These are phyloP conservation scores for Lathyrus aphaca DNA, from an alignment of 306 rosid species.

Conservation along the genomic window DNA sequence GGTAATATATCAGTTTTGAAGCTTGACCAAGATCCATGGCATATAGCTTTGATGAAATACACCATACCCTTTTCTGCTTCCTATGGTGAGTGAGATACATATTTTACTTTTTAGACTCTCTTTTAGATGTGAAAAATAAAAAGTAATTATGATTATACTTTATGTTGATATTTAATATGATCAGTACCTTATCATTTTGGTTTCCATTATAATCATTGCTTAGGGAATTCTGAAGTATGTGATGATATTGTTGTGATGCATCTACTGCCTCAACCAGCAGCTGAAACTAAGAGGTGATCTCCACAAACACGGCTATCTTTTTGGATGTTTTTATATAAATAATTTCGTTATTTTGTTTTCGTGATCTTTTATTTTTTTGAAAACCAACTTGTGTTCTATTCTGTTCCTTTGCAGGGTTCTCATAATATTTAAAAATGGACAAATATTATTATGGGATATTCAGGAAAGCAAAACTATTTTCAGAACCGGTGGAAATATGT, in stretches of 20 bases:
- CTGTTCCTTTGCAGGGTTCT: constrained; percentile 66
- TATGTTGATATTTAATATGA: neutral
- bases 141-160: neutral
- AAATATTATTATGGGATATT: constrained; percentile 71
- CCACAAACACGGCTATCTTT: constrained; percentile 25
- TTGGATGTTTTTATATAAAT: neutral
- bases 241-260: constrained; percentile 55
- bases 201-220: constrained; percentile 35
- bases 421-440: constrained; percentile 71
- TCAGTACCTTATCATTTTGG: constrained; percentile 5
- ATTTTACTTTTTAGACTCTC: neutral
- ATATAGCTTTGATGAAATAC: constrained; percentile 64
- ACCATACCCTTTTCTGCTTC: constrained; percentile 71
- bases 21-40: constrained; percentile 67
- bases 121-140: constrained; percentile 14
- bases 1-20: constrained; percentile 80
- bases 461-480: constrained; percentile 65
- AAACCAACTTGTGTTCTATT: constrained; percentile 13
- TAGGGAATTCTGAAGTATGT: constrained; percentile 66
- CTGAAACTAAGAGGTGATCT: constrained; percentile 83
- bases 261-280: constrained; percentile 78
- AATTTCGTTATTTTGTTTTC: constrained; percentile 8
- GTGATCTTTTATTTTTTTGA: constrained; percentile 1
- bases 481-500: constrained; percentile 66
- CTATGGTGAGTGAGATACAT: constrained; percentile 70